phyloP scores from a whole-genome alignment of 2,329 filamentous ascomycete species.

The Epichloe coenophiala region DNA sequence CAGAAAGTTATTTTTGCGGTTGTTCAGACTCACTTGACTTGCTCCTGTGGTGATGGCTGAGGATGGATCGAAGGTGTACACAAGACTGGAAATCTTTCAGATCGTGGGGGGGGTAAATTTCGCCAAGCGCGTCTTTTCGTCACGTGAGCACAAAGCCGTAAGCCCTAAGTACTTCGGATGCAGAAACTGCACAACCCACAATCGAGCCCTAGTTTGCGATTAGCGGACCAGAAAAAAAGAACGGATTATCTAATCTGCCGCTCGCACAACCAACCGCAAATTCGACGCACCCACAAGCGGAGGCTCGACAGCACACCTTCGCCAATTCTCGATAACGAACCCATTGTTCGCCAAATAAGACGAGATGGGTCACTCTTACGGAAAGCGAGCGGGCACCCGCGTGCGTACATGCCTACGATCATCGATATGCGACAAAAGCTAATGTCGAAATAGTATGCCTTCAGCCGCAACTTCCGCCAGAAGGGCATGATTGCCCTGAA shows the following conservation, averaged over 20 bases:
- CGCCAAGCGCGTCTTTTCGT: not conserved
- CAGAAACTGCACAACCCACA: slow-evolving; percentile 8
- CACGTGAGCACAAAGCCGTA: slow-evolving; percentile 16
- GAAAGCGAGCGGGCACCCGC: slow-evolving; percentile 77
- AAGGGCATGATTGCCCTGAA: slow-evolving; percentile 87
- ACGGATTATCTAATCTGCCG: slow-evolving; percentile 23
- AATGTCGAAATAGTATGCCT: slow-evolving; percentile 55
- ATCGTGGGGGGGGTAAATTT: slow-evolving; percentile 22
- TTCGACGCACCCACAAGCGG: slow-evolving; percentile 20
- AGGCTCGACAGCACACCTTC: slow-evolving; percentile 20
- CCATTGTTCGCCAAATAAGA: slow-evolving; percentile 29
- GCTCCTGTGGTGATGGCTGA: slow-evolving; percentile 24
- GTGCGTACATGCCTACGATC: slow-evolving; percentile 35
- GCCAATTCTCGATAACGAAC: slow-evolving; percentile 30
- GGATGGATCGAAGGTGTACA: slow-evolving; percentile 17
- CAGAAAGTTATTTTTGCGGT: not conserved
- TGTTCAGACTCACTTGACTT: slow-evolving; percentile 24
- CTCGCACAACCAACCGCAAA: slow-evolving; percentile 26
- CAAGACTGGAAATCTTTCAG: slow-evolving; percentile 15
- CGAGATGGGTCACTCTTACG: slow-evolving; percentile 77
- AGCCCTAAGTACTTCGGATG: slow-evolving; percentile 19
- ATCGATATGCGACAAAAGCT: slow-evolving; percentile 17
- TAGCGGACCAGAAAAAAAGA: slow-evolving; percentile 11
- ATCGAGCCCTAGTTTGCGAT: slow-evolving; percentile 19
- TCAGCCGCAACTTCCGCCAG: slow-evolving; percentile 88